Conservation (phyloP, 2,329 filamentous ascomycete genomes). For the Colletotrichum somersetense region DNA sequence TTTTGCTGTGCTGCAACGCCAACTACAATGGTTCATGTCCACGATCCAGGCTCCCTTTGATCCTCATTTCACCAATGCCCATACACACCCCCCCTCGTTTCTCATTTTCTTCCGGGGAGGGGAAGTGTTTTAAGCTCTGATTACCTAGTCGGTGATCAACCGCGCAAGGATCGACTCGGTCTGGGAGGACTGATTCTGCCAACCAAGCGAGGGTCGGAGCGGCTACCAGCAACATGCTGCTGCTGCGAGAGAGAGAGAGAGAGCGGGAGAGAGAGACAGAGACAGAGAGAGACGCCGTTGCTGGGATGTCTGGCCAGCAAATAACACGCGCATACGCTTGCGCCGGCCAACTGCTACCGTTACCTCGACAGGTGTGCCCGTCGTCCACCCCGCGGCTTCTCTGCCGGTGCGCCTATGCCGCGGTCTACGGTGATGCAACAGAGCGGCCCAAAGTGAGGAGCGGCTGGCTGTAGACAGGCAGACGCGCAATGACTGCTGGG, state of each 20-base stretch:
- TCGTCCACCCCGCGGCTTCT: constrained; percentile 21
- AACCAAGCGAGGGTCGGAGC: not conserved
- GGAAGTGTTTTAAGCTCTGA: not conserved
- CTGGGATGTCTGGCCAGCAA: constrained; percentile 21
- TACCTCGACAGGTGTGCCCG: constrained; percentile 21
- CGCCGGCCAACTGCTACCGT: constrained; percentile 20
- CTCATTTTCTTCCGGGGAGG: not conserved
- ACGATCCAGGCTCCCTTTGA: constrained; percentile 3
- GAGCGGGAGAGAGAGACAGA: not conserved
- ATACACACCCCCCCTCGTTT: not conserved
- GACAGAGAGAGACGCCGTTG: constrained; percentile 13
- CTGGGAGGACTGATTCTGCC: not conserved
- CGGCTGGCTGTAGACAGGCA: not conserved
- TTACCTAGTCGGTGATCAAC: not conserved
- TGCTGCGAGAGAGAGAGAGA: not conserved
- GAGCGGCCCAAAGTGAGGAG: constrained; percentile 19
- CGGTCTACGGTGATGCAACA: constrained; percentile 3
- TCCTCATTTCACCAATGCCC: not conserved
- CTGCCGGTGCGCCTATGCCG: constrained; percentile 8
- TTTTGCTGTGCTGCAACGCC: constrained; percentile 29
- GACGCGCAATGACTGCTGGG: constrained; percentile 20
- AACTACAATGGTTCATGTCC: constrained; percentile 6
- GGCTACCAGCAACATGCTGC: constrained; percentile 4
- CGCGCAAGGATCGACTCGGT: not conserved
- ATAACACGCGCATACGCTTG: constrained; percentile 20